Evolutionary conservation across 768 basidiomycete genomes (phyloP).

Genomic region (Trametes coccinea): DNA sequence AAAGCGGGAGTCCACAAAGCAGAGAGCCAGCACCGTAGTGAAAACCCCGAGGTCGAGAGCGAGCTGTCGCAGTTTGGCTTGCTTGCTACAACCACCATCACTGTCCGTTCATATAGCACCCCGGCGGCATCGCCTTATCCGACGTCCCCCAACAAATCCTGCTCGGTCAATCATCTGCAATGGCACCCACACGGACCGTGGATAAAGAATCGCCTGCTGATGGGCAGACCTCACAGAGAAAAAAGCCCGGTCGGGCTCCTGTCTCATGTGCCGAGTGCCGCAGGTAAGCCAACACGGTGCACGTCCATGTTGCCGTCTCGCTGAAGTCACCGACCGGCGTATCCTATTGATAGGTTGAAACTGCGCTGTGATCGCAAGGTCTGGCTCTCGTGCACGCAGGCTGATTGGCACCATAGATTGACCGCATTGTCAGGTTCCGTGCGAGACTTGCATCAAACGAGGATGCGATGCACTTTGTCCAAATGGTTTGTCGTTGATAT

Average conservation of each 20-base stretch:
- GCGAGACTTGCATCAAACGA: slow-evolving; percentile 74
- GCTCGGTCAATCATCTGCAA: not conserved
- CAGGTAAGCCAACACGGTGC: slow-evolving; percentile 28
- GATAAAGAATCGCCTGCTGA: slow-evolving; percentile 6
- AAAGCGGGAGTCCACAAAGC: no score
- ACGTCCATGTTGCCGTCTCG: no score
- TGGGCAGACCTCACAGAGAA: slow-evolving; percentile 35
- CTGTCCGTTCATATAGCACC: no score
- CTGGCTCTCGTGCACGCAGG: not conserved
- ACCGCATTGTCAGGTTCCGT: slow-evolving; percentile 55
- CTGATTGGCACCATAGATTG: not conserved
- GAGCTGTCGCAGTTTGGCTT: no score
- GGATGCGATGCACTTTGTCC: slow-evolving; percentile 81
- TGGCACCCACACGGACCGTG: slow-evolving; percentile 9
- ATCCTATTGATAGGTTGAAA: slow-evolving; percentile 28
- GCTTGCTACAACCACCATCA: no score
- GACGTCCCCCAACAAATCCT: not conserved
- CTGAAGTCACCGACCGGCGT: no score
- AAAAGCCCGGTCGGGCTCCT: slow-evolving; percentile 50
- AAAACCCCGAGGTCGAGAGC: no score
- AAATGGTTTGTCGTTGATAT: slow-evolving; percentile 45
- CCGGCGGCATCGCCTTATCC: not conserved
- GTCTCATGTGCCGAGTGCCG: slow-evolving; percentile 41
- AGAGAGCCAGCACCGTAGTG: no score
- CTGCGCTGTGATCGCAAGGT: slow-evolving; percentile 37